Evolutionary conservation across 441 rosid genomes (phyloP), one percentile per base, ranked within the genome.

Genomic region (Capsella rubella): DNA sequence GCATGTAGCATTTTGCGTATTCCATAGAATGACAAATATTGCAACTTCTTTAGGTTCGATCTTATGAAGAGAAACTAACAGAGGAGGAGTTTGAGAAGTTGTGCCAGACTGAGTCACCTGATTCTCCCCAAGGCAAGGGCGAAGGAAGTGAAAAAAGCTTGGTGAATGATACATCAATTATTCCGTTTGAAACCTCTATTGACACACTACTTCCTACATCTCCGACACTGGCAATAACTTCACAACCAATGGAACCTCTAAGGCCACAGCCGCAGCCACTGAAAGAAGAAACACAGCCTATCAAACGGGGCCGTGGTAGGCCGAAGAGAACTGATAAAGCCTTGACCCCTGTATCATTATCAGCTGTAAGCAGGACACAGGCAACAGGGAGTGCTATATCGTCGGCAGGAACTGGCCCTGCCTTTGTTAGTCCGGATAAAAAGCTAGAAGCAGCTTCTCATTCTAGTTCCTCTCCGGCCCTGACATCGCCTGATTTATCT

Each of bases 81-180:
- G 98, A 93, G 70, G 97, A 91, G 80, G 98, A 93, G 82, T 93
- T 93, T 82, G 98, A 93, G 72, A 91, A 86, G 83, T 37, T 93
- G 81, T 93, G 98, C 81, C 90, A 93, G 81, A 92, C 40, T 75
- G 98, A 91, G 34, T 67, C 89, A 81, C 85, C 97, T 54, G 92
- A 79, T 5, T 91, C 98, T 54, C 90, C 97, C 11, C 79, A 72
- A 71, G 62, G 71, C 70, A 87, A 85, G 83, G 97, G 79, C 62
- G 96, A 87, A 84, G 74, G 47, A 42, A 62, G 25, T 4, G 89
- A 74, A 29, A 80, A 63, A 81, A 83, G 73, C 63, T 76, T 86
- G 82, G 79, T 72, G 47, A 76, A 71, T 69, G 86, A 83, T 71
- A 43, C 62, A 63, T 7, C 63, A 42, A 14, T 12, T 63, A 13